phyloP scores from a whole-genome alignment of 495 filamentous ascomycete genomes.

The Pyrenula aspistea region DNA sequence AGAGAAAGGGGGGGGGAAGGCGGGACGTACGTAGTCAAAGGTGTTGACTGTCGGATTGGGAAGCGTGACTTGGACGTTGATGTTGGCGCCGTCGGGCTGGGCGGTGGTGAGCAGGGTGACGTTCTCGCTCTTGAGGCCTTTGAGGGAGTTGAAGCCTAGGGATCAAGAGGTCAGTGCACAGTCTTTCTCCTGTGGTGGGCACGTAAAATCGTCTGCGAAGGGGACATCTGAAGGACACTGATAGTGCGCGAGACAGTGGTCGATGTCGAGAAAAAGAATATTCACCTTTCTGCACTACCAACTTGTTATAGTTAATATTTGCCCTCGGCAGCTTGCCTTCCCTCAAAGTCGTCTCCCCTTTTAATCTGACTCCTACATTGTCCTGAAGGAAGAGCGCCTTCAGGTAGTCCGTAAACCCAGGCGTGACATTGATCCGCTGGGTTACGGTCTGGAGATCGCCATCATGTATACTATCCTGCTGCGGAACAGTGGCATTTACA shows the following conservation, averaged over 20 bases:
- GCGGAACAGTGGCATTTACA: constrained; percentile 42
- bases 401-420: constrained; percentile 46
- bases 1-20: neutral
- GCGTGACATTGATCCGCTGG: constrained; percentile 37
- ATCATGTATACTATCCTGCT: constrained; percentile 38
- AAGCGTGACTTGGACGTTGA: constrained; percentile 50
- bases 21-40: constrained; percentile 41
- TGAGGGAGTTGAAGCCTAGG: constrained; percentile 45
- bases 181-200: too few species aligned
- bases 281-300: constrained; percentile 43
- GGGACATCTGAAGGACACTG: too few species aligned
- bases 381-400: constrained; percentile 41
- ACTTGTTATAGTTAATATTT: constrained; percentile 43
- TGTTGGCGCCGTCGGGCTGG: constrained; percentile 40
- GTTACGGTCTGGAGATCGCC: constrained; percentile 38
- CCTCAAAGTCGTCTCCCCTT: constrained; percentile 42
- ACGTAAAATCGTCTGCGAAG: too few species aligned
- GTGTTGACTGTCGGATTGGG: constrained; percentile 60
- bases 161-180: neutral
- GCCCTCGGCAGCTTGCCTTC: constrained; percentile 34
- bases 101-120: constrained; percentile 30
- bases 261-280: neutral
- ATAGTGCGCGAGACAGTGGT: neutral
- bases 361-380: constrained; percentile 44
- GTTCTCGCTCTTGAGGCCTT: constrained; percentile 43